phyloP scores from a whole-genome alignment of 2,329 filamentous ascomycete genomes.

The Pseudogymnoascus verrucosus region DNA sequence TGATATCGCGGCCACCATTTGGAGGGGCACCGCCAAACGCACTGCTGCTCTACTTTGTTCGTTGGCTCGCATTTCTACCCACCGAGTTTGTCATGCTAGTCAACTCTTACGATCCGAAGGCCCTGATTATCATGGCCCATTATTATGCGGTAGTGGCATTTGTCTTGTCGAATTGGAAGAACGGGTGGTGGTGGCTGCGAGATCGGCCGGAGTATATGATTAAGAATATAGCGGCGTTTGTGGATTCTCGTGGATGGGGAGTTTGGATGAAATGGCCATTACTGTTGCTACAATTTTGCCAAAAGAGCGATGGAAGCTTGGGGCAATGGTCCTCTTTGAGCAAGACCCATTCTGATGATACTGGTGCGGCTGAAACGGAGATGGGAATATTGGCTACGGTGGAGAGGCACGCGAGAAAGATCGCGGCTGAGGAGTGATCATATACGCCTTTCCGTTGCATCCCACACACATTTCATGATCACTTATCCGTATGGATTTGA shows the following conservation, averaged over 20 bases:
- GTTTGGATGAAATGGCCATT: conserved; percentile 17
- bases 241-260: conserved; percentile 8
- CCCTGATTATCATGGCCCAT: conserved; percentile 16
- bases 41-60: conserved; percentile 14
- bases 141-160: conserved; percentile 17
- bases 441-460: neutral
- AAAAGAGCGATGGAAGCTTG: neutral
- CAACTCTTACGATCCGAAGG: conserved; percentile 14
- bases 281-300: neutral
- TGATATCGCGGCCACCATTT: neutral
- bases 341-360: neutral
- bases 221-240: conserved; percentile 13
- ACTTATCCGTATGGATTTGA: neutral
- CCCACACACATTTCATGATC: neutral
- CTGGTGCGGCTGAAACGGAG: neutral
- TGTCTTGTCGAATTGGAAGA: conserved; percentile 11
- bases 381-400: neutral
- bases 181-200: conserved; percentile 17
- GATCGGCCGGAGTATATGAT: conserved; percentile 19
- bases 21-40: conserved; percentile 10
- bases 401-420: neutral
- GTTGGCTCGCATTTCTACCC: conserved; percentile 18
- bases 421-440: neutral
- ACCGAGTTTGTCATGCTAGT: conserved; percentile 14
- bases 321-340: neutral